Conservation (phyloP, 2,329 filamentous ascomycete species). For the Pseudocercospora macadamiae region DNA sequence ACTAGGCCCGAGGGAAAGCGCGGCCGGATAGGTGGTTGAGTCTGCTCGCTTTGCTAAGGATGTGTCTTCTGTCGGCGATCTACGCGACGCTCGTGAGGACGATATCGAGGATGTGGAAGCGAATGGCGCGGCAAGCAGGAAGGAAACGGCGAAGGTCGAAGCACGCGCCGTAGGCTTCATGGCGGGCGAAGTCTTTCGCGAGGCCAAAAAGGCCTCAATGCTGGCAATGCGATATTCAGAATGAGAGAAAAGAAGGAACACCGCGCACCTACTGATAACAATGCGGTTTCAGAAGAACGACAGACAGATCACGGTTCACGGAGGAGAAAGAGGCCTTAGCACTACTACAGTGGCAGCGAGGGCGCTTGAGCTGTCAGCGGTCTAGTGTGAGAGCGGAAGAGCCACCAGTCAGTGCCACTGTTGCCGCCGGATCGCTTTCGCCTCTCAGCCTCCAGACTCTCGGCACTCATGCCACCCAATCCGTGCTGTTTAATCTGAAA, state of each 20-base stretch:
- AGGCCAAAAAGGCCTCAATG: not conserved
- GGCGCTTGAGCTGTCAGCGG: not conserved
- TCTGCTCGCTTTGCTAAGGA: slow-evolving; percentile 4
- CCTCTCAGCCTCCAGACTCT: not conserved
- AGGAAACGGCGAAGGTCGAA: not conserved
- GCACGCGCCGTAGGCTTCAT: slow-evolving; percentile 6
- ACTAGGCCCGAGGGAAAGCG: slow-evolving; percentile 39
- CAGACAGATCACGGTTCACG: not conserved
- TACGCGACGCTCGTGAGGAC: slow-evolving; percentile 7
- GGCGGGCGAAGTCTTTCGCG: not conserved
- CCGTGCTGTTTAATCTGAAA: not conserved
- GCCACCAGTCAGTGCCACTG: too few species aligned
- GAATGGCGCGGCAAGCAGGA: slow-evolving; percentile 12
- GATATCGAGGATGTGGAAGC: slow-evolving; percentile 13
- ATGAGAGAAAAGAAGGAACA: not conserved
- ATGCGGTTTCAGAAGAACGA: not conserved
- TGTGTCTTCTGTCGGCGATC: not conserved
- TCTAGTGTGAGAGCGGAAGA: too few species aligned
- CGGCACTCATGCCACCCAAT: not conserved
- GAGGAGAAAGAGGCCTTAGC: not conserved
- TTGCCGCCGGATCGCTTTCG: not conserved
- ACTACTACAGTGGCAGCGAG: not conserved
- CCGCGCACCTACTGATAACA: not conserved
- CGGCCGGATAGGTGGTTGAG: slow-evolving; percentile 32
- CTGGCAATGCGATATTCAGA: not conserved